Evolutionary conservation across 345 rosid species (phyloP).

Genomic region (Acer negundo): DNA sequence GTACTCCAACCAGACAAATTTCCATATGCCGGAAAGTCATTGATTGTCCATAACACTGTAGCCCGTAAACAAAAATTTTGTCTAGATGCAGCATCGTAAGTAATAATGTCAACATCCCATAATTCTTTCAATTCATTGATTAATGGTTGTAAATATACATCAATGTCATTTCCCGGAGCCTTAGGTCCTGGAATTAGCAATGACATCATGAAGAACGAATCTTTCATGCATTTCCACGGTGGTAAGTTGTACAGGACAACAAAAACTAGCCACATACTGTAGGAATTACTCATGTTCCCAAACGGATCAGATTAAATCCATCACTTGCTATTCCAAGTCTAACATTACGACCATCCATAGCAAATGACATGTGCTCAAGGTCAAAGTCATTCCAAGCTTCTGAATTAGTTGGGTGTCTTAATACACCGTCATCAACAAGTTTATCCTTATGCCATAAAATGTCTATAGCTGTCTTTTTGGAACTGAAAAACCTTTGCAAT

Average conservation of each 20-base stretch:
- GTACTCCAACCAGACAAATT: neutral
- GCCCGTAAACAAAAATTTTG: neutral
- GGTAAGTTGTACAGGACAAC: neutral
- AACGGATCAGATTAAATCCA: constrained; percentile 11
- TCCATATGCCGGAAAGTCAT: constrained; percentile 7
- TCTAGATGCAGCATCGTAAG: neutral
- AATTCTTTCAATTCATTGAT: neutral
- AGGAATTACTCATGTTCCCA: constrained; percentile 10
- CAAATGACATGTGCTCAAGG: neutral
- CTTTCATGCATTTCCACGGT: neutral
- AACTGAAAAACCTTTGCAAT: constrained; percentile 11
- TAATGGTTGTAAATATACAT: constrained; percentile 9
- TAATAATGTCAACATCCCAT: neutral
- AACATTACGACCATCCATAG: neutral
- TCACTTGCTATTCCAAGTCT: neutral
- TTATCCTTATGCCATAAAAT: constrained; percentile 15
- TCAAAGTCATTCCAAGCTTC: constrained; percentile 11
- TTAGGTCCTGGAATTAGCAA: neutral
- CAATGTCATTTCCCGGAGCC: constrained; percentile 10
- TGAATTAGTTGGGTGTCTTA: neutral
- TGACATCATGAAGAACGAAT: neutral
- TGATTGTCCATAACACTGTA: constrained; percentile 6
- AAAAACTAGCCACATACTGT: constrained; percentile 10
- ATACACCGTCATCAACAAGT: neutral
- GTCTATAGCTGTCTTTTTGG: neutral